Conservation (phyloP, 345 rosid genomes). For the Salix brachista region DNA sequence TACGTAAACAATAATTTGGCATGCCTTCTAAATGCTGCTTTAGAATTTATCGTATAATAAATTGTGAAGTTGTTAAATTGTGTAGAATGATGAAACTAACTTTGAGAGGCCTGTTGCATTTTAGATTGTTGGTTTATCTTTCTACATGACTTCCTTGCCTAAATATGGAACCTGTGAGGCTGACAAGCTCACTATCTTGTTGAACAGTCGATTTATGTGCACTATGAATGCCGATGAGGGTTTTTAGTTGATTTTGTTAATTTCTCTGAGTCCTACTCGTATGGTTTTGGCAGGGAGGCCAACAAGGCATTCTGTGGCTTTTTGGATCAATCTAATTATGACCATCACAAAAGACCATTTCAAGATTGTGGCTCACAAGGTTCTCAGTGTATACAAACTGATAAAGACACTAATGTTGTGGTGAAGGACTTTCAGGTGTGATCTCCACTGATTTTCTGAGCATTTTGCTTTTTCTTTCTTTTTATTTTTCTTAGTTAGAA, state of each 20-base stretch:
- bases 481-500: neutral
- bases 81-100: neutral
- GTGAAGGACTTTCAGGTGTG: constrained; percentile 25
- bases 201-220: neutral
- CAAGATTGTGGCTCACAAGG: constrained; percentile 26
- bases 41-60: neutral
- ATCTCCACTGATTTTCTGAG: neutral
- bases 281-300: constrained; percentile 60
- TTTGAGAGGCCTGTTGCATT: neutral
- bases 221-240: neutral
- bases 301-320: constrained; percentile 95
- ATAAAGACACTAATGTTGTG: constrained; percentile 13
- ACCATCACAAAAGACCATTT: constrained; percentile 31
- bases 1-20: neutral
- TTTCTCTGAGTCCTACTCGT: constrained; percentile 9
- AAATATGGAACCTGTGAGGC: neutral
- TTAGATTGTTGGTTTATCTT: neutral
- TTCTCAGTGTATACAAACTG: constrained; percentile 23
- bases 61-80: neutral
- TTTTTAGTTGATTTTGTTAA: neutral
- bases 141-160: neutral
- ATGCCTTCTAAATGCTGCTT: neutral
- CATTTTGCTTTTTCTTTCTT: neutral
- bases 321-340: constrained; percentile 42
- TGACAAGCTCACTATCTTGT: neutral